These are phyloP conservation scores for Penicillium paxilli DNA, from an alignment of 495 filamentous ascomycete species.

Conservation along the genomic window DNA sequence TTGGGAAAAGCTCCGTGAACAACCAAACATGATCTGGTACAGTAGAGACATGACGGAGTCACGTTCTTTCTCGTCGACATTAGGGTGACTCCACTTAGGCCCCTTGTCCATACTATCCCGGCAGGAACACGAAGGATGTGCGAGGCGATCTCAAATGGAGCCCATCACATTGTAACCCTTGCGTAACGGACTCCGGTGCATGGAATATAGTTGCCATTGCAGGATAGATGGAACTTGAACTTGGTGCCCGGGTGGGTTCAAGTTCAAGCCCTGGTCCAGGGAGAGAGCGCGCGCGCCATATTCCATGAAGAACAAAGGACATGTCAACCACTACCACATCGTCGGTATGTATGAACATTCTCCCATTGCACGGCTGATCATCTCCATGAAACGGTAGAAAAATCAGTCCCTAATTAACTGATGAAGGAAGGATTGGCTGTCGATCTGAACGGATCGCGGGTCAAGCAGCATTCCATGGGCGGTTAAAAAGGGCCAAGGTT, in stretches of 20 bases:
- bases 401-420: conserved; percentile 5
- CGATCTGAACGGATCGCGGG: conserved; percentile 32
- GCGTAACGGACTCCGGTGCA: conserved; percentile 33
- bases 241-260: background rate
- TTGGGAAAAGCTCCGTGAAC: conserved; percentile 18
- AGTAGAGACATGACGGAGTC: conserved; percentile 16
- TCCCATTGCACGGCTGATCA: conserved; percentile 25
- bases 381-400: conserved; percentile 14
- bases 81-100: conserved; percentile 17
- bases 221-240: background rate
- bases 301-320: background rate
- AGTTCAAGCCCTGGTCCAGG: background rate
- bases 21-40: conserved; percentile 10
- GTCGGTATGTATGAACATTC: background rate
- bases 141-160: conserved; percentile 15
- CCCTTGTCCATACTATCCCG: conserved; percentile 20
- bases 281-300: background rate
- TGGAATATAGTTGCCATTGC: background rate
- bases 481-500: conserved; percentile 18
- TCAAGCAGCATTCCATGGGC: conserved; percentile 20
- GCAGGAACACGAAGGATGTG: conserved; percentile 18
- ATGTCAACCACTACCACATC: background rate
- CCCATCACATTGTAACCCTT: conserved; percentile 41
- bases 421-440: conserved; percentile 23
- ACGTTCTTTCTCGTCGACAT: conserved; percentile 10